These are phyloP conservation scores for Magnusiomyces ingens DNA, from an alignment of 1,139 yeast species.

Conservation along the genomic window DNA sequence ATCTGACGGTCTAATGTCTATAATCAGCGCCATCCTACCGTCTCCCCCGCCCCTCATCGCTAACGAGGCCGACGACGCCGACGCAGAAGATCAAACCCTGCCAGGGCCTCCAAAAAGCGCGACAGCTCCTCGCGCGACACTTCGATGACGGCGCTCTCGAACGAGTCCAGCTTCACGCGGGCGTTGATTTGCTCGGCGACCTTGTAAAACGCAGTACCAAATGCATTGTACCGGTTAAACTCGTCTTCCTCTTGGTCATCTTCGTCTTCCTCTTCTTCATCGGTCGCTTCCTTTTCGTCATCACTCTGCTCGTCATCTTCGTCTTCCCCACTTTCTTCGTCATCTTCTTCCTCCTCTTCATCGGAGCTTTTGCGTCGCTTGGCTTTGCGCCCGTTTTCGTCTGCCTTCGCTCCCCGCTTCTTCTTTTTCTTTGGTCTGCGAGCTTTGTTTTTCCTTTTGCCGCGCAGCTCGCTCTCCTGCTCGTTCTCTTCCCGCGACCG, in stretches of 20 bases:
- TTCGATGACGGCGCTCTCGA: conserved; percentile 90
- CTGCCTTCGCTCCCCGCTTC: not conserved
- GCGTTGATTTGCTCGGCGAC: conserved; percentile 81
- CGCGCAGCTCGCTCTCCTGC: conserved; percentile 25
- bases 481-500: conserved; percentile 44
- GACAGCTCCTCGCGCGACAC: conserved; percentile 80
- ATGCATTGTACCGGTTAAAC: conserved; percentile 46
- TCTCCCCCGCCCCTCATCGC: too few species aligned
- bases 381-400: too few species aligned
- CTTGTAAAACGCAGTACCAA: conserved; percentile 85
- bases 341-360: not conserved
- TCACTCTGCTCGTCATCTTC: not conserved
- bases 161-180: conserved; percentile 83
- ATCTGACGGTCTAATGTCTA: too few species aligned
- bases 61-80: too few species aligned
- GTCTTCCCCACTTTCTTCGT: not conserved
- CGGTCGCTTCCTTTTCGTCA: conserved; percentile 19
- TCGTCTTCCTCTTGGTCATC: conserved; percentile 36
- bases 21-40: too few species aligned
- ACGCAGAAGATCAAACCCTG: conserved; percentile 27
- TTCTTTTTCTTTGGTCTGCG: conserved; percentile 23
- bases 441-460: conserved; percentile 21
- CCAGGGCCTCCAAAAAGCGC: conserved; percentile 76
- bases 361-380: not conserved
- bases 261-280: conserved; percentile 22